Evolutionary conservation across 345 rosid species (phyloP).

Genomic region (Eucalyptus camaldulensis): DNA sequence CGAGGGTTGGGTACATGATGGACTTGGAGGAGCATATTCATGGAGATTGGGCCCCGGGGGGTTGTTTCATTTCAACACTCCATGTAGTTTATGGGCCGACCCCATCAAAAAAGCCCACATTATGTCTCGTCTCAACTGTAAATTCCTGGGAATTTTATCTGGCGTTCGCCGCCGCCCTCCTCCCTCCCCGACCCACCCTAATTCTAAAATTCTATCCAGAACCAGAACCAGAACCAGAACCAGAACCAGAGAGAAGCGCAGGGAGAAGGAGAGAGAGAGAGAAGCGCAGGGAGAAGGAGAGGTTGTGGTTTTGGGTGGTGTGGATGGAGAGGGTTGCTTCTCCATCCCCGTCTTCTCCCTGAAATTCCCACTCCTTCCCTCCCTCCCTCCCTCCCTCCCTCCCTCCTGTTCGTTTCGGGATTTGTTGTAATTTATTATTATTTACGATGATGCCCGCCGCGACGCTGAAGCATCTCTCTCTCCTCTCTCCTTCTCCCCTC

Average conservation of each 20-base stretch:
- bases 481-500: conserved; percentile 25
- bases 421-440: too few relatives aligned
- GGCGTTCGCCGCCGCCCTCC: neutral
- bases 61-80: neutral
- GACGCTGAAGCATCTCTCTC: conserved; percentile 1
- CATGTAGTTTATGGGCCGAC: neutral
- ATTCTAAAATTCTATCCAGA: neutral
- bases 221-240: neutral
- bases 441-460: neutral
- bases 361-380: neutral
- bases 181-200: neutral
- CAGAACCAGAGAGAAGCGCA: neutral
- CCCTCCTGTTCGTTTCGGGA: neutral
- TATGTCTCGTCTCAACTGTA: neutral
- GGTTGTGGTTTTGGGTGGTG: neutral
- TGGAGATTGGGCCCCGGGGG: neutral
- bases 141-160: neutral
- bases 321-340: conserved; percentile 24
- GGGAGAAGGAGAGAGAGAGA: neutral
- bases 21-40: neutral
- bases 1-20: neutral
- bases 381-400: too few relatives aligned
- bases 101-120: neutral
- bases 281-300: neutral
- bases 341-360: neutral